Evolutionary conservation across 305 asterid genomes (phyloP).

Genomic region (Fraxinus angustifolia): DNA sequence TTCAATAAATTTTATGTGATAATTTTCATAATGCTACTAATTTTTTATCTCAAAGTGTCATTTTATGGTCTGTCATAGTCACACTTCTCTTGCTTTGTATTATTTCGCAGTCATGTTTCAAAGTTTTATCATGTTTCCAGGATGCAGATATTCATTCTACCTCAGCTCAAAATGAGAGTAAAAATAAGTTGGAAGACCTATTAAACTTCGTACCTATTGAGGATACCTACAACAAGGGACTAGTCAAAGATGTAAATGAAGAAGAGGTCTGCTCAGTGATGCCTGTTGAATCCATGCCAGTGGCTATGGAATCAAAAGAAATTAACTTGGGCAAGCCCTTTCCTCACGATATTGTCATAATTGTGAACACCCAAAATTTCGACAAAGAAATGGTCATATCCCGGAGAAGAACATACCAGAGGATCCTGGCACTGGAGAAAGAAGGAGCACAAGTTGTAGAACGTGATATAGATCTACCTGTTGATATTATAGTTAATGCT

Average conservation of each 20-base stretch:
- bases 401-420: conserved; percentile 88
- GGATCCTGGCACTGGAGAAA: conserved; percentile 79
- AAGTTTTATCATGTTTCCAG: conserved; percentile 38
- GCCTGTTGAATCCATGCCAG: conserved; percentile 40
- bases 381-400: conserved; percentile 86
- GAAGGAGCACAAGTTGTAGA: conserved; percentile 84
- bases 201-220: conserved; percentile 51
- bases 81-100: conserved; percentile 17
- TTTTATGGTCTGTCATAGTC: conserved; percentile 16
- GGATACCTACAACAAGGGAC: conserved; percentile 38
- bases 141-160: conserved; percentile 38
- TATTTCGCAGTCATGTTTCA: conserved; percentile 13
- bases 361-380: conserved; percentile 82
- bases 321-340: conserved; percentile 39
- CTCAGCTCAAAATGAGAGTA: conserved; percentile 36
- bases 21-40: not conserved
- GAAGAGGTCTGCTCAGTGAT: conserved; percentile 40
- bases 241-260: conserved; percentile 36
- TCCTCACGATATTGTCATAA: conserved; percentile 45
- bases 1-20: conserved; percentile 9
- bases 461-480: conserved; percentile 77
- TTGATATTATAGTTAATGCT: conserved; percentile 74
- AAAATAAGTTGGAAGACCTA: conserved; percentile 47
- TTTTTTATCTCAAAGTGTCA: conserved; percentile 22
- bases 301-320: conserved; percentile 46